Evolutionary conservation across 352 stramenopile genomes (phyloP).

Genomic region (Phytophthora cajani): DNA sequence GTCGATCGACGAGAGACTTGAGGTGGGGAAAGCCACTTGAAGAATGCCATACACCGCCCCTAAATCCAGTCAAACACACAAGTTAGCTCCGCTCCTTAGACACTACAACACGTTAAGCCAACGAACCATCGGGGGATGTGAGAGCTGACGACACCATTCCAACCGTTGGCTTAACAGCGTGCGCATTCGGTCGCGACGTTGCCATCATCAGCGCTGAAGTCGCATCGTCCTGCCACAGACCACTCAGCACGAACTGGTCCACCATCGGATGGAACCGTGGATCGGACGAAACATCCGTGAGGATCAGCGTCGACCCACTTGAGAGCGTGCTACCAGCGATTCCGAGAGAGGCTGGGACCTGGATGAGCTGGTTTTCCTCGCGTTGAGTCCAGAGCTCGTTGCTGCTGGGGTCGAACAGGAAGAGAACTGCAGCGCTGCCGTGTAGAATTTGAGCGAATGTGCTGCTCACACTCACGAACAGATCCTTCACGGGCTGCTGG

Average conservation of each 20-base stretch:
- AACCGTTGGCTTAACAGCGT: slow-evolving; percentile 28
- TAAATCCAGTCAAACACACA: slow-evolving; percentile 10
- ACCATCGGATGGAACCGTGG: slow-evolving; percentile 68
- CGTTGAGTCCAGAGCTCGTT: slow-evolving; percentile 77
- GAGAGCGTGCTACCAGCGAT: slow-evolving; percentile 62
- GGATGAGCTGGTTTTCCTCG: slow-evolving; percentile 49
- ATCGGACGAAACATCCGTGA: slow-evolving; percentile 51
- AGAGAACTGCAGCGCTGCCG: slow-evolving; percentile 56
- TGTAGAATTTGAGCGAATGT: slow-evolving; percentile 52
- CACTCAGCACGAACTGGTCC: slow-evolving; percentile 58
- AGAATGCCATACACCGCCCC: slow-evolving; percentile 58
- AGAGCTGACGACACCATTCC: slow-evolving; percentile 55
- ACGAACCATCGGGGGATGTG: slow-evolving; percentile 47
- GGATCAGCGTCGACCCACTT: slow-evolving; percentile 40
- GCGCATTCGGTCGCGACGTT: slow-evolving; percentile 1
- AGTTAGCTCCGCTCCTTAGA: neutral
- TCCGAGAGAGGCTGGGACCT: slow-evolving; percentile 60
- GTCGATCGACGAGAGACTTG: slow-evolving; percentile 21
- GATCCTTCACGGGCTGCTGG: slow-evolving; percentile 48
- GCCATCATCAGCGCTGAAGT: slow-evolving; percentile 16
- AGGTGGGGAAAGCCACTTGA: slow-evolving; percentile 51
- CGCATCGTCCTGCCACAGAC: slow-evolving; percentile 24
- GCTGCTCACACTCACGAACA: slow-evolving; percentile 50
- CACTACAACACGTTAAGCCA: neutral
- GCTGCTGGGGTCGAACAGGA: slow-evolving; percentile 62